Conservation (phyloP, 2,329 filamentous ascomycete species). For the Alternaria longipes region DNA sequence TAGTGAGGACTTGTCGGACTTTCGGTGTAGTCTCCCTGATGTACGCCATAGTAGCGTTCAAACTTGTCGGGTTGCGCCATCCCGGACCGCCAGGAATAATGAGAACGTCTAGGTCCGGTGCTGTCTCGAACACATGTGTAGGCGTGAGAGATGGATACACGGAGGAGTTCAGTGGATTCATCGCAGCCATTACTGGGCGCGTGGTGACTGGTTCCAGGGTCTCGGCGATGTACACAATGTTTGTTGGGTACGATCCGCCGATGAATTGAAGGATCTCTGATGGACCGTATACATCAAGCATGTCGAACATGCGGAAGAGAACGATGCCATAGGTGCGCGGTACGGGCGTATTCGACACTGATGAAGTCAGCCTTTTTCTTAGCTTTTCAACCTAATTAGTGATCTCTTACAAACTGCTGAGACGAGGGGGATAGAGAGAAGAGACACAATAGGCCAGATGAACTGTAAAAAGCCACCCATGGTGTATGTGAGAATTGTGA, state of each 20-base stretch:
- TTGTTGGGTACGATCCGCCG: conserved; percentile 31
- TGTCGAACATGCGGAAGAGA: conserved; percentile 42
- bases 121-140: conserved; percentile 63
- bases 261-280: conserved; percentile 54
- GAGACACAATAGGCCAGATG: neutral
- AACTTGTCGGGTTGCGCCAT: conserved; percentile 38
- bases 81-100: conserved; percentile 71
- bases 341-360: conserved; percentile 20
- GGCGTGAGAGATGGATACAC: conserved; percentile 53
- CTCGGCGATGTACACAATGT: conserved; percentile 31
- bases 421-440: conserved; percentile 1
- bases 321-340: conserved; percentile 37
- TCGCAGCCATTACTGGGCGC: conserved; percentile 22
- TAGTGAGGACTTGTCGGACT: conserved; percentile 66
- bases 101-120: conserved; percentile 66
- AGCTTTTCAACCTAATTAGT: neutral
- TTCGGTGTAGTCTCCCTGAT: conserved; percentile 58
- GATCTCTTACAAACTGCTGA: conserved; percentile 3
- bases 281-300: conserved; percentile 49
- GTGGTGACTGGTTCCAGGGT: conserved; percentile 45
- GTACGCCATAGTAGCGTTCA: conserved; percentile 42
- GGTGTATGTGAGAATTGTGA: neutral
- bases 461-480: conserved; percentile 15
- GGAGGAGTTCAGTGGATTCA: conserved; percentile 38
- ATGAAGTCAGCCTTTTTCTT: neutral